phyloP scores from a whole-genome alignment of 768 basidiomycete species.

The Mycena capillaripes region DNA sequence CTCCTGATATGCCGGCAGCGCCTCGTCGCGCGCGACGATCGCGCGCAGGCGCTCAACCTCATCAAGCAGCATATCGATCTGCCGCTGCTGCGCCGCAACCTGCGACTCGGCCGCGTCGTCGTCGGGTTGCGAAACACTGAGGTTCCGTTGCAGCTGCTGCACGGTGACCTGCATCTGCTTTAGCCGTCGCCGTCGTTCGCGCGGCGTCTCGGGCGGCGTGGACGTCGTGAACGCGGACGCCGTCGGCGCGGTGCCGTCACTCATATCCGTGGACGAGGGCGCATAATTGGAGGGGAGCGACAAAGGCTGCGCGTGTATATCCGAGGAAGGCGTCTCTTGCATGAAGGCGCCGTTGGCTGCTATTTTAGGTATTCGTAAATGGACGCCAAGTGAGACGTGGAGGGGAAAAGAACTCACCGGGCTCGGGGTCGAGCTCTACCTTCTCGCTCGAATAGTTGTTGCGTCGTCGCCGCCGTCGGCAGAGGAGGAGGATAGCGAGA shows the following conservation, averaged over 20 bases:
- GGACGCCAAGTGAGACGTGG: too few relatives aligned
- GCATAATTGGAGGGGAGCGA: neutral
- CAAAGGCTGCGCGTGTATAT: neutral
- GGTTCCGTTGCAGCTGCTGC: constrained; percentile 16
- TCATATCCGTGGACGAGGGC: neutral
- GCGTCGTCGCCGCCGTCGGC: neutral
- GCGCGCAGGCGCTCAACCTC: constrained; percentile 16
- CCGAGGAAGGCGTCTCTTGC: too few relatives aligned
- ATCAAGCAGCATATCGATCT: neutral
- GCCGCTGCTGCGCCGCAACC: constrained; percentile 9
- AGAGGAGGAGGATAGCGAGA: neutral
- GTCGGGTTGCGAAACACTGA: neutral
- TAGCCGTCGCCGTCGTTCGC: neutral
- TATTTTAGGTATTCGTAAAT: too few relatives aligned
- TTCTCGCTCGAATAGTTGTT: neutral
- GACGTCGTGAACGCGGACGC: neutral
- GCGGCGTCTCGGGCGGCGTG: neutral
- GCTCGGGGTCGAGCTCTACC: constrained; percentile 8
- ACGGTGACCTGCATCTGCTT: constrained; percentile 14
- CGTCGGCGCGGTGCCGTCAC: neutral
- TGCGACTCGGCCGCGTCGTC: neutral
- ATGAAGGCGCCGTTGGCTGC: too few relatives aligned
- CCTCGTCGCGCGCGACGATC: constrained; percentile 12
- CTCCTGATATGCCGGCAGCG: constrained; percentile 2
- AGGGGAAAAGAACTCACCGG: neutral